Base-by-base conservation (phyloP, 108 stramenopile species). In the Pseudonitzschia delicatissima region DNA sequence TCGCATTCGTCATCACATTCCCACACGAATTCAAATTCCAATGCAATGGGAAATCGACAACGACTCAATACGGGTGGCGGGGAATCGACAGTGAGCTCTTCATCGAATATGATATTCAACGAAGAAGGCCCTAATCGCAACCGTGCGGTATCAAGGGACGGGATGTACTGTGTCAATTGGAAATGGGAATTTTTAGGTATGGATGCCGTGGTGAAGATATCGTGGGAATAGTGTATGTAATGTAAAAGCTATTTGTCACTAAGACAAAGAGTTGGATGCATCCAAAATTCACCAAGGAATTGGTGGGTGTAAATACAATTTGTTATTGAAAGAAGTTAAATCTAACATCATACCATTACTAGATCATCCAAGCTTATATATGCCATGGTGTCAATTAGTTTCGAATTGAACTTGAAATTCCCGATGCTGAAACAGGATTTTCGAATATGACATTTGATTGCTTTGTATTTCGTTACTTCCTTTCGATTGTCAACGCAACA, bases 111-210 rank as follows among this genome's bases (percentile, higher is more conserved):
- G 53, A 55, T 55, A 5, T 55, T 55, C n/a, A 29, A 55, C n/a
- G 27, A 23, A 23, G 31, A 55, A 34, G 32, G 18, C 13, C 47
- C 47, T 21, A 18, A 23, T 21, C 21, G 53, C 11, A 55, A 55
- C 31, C 29, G 53, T 33, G 53, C 53, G 4, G 32, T 55, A 12
- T 33, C 31, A 12, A 27, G 53, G 12, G 53, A 55, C 13, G 53
- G 53, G 31, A 55, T 55, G 53, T 55, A 55, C 12, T 55, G 53
- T 33, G 53, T 55, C 5, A n/a, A 27, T 55, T 55, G 53, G 53
- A 55, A 55, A 55, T 55, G 53, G 53, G 53, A 55, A 55, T 28
- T 31, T 33, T 33, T 55, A n/a, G 53, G 53, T 28, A 55, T 55
- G 53, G 53, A 55, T 33, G 53, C 53, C 8, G 53, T 55, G 29